Percentiles rank a stretch among this genome's conserved stretches.
Conservation (phyloP, 2,329 filamentous ascomycete species). For the Graphilbum ipis-grandicollis region DNA sequence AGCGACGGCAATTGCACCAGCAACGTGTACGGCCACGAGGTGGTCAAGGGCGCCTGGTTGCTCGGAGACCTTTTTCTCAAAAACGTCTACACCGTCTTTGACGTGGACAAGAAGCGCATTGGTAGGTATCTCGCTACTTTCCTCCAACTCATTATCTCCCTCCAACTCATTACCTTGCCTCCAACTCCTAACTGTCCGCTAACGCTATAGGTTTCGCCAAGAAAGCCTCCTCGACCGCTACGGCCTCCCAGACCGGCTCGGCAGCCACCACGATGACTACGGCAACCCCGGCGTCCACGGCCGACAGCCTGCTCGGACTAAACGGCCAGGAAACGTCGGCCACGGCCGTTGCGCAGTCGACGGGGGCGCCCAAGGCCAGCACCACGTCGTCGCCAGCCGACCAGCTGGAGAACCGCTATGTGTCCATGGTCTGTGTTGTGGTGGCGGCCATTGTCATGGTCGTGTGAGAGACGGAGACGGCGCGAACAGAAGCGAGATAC, state of each 20-base stretch:
- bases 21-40: constrained; percentile 56
- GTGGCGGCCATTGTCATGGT: constrained; percentile 11
- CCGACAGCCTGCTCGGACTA: constrained; percentile 13
- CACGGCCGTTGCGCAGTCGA: constrained; percentile 11
- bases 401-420: constrained; percentile 9
- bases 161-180: too few species aligned
- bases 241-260: neutral
- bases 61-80: constrained; percentile 75
- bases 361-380: constrained; percentile 8
- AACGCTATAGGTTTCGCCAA: constrained; percentile 4
- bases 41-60: constrained; percentile 55
- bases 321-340: constrained; percentile 19
- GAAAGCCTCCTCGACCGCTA: neutral
- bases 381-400: constrained; percentile 12
- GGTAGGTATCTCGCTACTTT: too few species aligned
- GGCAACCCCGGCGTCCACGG: neutral
- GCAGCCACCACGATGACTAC: neutral
- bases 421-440: constrained; percentile 10
- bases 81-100: constrained; percentile 78
- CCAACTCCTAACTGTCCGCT: neutral
- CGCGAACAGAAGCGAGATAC: too few species aligned
- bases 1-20: constrained; percentile 39
- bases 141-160: neutral
- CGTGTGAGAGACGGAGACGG: too few species aligned
- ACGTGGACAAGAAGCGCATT: constrained; percentile 49